Conservation (phyloP, 2,329 filamentous ascomycete species). For the Talaromyces sp. region DNA sequence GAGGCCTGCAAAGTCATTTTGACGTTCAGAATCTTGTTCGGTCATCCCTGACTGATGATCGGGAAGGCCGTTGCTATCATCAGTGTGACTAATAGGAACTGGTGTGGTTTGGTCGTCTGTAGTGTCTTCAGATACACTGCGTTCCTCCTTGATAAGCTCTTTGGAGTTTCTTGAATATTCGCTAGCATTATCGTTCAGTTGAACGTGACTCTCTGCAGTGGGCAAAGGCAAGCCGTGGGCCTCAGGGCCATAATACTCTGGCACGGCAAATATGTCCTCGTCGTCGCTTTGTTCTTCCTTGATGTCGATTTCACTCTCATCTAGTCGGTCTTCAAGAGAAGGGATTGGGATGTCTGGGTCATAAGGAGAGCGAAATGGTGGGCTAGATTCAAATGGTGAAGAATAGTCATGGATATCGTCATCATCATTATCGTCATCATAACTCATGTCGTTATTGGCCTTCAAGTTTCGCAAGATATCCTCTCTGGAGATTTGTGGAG, state of each 20-base stretch:
- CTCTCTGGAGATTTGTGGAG: conserved; percentile 80
- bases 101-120: conserved; percentile 28
- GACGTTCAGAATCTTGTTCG: not conserved
- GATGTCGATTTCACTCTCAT: conserved; percentile 55
- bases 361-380: conserved; percentile 55
- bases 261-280: conserved; percentile 60
- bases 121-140: conserved; percentile 20
- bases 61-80: conserved; percentile 34
- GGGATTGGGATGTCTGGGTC: conserved; percentile 90
- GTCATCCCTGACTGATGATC: not conserved
- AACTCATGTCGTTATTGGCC: conserved; percentile 51
- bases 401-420: conserved; percentile 63
- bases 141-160: conserved; percentile 21
- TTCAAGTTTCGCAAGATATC: conserved; percentile 88
- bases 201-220: conserved; percentile 31
- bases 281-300: conserved; percentile 62
- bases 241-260: conserved; percentile 47
- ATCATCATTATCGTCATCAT: conserved; percentile 49
- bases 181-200: conserved; percentile 53
- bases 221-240: conserved; percentile 40
- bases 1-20: conserved; percentile 30
- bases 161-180: conserved; percentile 48
- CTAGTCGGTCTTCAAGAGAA: conserved; percentile 66
- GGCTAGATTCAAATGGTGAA: conserved; percentile 51
- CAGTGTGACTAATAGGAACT: conserved; percentile 18